A percentile compares a stretch with the other conserved stretches of the same genome.
These are phyloP conservation scores for Oxyria digyna DNA, from an alignment of 148 eudicot species.

Conservation along the genomic window DNA sequence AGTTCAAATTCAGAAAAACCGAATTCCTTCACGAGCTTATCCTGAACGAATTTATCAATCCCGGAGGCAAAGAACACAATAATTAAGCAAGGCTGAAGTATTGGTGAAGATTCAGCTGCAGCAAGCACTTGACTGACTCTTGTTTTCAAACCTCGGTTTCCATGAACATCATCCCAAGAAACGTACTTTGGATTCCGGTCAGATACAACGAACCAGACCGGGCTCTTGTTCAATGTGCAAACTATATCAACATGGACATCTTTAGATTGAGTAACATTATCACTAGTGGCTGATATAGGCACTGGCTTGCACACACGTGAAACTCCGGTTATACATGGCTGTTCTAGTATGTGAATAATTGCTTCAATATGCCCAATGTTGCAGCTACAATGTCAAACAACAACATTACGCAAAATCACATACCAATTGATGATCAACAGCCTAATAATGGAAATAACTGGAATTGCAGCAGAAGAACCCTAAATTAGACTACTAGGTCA, in stretches of 20 bases:
- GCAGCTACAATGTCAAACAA: slow-evolving; percentile 23
- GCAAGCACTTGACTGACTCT: slow-evolving; percentile 38
- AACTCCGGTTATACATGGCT: slow-evolving; percentile 62
- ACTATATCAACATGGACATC: slow-evolving; percentile 61
- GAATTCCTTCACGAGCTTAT: slow-evolving; percentile 36
- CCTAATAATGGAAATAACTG: too few relatives aligned
- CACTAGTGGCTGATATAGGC: slow-evolving; percentile 20
- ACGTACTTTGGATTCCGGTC: slow-evolving; percentile 75
- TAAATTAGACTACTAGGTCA: neutral
- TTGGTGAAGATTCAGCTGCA: slow-evolving; percentile 40
- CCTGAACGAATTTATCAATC: slow-evolving; percentile 23
- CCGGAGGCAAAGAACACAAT: slow-evolving; percentile 80
- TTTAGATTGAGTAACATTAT: slow-evolving; percentile 9
- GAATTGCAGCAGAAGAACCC: slow-evolving; percentile 1
- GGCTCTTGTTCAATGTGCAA: slow-evolving; percentile 55
- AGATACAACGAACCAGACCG: slow-evolving; percentile 86
- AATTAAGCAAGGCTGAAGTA: slow-evolving; percentile 44
- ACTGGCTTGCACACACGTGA: slow-evolving; percentile 83
- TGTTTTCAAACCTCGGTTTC: slow-evolving; percentile 37
- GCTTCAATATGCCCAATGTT: slow-evolving; percentile 89
- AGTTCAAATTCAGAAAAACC: slow-evolving; percentile 28
- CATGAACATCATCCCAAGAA: slow-evolving; percentile 42
- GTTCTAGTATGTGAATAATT: slow-evolving; percentile 58
- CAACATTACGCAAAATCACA: too few relatives aligned
- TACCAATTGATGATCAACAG: neutral